Conservation (phyloP, 1,139 yeast species). For the Protomyces inouyei region DNA sequence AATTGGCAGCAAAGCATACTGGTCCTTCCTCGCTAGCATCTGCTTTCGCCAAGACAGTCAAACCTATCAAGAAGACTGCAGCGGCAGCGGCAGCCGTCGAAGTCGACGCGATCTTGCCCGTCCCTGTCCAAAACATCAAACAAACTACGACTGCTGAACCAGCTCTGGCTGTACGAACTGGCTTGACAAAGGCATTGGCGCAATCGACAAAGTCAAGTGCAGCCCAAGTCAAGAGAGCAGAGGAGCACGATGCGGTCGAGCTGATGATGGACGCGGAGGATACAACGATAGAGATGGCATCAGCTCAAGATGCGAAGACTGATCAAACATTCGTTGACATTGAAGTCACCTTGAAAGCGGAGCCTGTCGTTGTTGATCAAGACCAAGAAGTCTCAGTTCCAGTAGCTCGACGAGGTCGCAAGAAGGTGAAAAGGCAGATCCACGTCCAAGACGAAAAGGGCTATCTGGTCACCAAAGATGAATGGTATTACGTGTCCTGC, state of each 20-base stretch:
- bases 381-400: neutral
- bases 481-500: constrained; percentile 26
- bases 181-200: neutral
- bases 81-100: neutral
- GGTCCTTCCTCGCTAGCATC: constrained; percentile 15
- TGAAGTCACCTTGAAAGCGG: neutral
- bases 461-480: constrained; percentile 28
- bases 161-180: neutral
- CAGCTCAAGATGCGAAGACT: neutral
- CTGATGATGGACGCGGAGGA: constrained; percentile 23
- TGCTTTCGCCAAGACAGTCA: constrained; percentile 21
- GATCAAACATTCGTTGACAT: neutral
- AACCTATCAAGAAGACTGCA: constrained; percentile 1
- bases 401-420: constrained; percentile 5
- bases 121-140: neutral
- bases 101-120: neutral
- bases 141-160: neutral
- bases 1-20: neutral
- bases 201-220: neutral
- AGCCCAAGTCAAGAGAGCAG: neutral
- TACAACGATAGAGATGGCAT: neutral
- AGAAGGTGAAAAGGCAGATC: constrained; percentile 30
- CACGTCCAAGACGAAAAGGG: constrained; percentile 31
- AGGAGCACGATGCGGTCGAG: constrained; percentile 2
- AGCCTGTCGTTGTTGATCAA: neutral